Evolutionary conservation across 2,329 filamentous ascomycete genomes (phyloP), one percentile per base, ranked within the genome.

Genomic region (Penicillium sp.): DNA sequence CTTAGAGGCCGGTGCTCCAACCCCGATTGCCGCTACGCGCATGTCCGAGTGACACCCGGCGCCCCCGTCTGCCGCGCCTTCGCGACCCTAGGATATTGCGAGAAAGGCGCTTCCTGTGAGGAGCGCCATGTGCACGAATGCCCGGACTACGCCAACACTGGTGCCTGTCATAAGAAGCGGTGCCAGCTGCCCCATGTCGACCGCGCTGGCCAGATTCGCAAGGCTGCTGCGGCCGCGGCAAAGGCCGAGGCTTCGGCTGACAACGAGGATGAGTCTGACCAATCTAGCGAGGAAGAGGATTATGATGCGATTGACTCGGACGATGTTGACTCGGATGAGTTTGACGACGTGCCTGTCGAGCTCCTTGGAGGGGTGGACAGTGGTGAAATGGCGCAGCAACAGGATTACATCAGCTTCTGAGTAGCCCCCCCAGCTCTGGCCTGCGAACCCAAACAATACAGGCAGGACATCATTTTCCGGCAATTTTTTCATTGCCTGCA

Each of bases 61-160:
- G 91, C 93, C 53, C 87, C 85, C 34, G 91, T 97, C 50, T 99
- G 95, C 79, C 86, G 88, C 68, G 79, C 86, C 20, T 98, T 99
- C 81, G 94, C 91, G 31, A 86, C 88, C 55, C 85, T 93, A 71
- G 94, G 95, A 55, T 98, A 92, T 77, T 98, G 95, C 80, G 88
- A 90, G 62, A 90, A 90, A 74, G 95, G 94, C 61, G 83, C 84
- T 57, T 78, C 83, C 57, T 98, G 95, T 78, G 78, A 86, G 61
- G 87, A 95, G 64, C 89, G 92, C 62, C 95, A 99, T 80, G 89
- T 94, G 59, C 89, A 90, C 78, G 94, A 98, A 77, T 98, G 95
- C 77, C 94, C 95, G 63, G 90, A 96, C 75, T 97, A 96, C 81
- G 91, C 91, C 84, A 96, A 96, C 78, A 91, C 86, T 61, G 94